phyloP scores from a whole-genome alignment of 2,329 filamentous ascomycete species.

The Clarireedia homoeocarpa region DNA sequence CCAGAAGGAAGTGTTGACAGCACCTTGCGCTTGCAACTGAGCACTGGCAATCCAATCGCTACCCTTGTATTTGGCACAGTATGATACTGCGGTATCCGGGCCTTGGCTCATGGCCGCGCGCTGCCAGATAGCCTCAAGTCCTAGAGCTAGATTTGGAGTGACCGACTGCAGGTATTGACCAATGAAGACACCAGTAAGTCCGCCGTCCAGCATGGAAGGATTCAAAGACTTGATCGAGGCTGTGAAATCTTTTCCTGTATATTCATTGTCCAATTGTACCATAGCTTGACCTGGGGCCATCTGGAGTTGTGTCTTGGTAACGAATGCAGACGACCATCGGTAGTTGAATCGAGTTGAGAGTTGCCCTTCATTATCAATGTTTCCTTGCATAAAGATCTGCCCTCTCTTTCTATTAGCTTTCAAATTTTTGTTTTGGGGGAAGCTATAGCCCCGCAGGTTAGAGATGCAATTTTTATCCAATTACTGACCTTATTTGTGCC shows the following conservation, averaged over 20 bases:
- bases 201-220: conserved; percentile 87
- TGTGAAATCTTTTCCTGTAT: conserved; percentile 86
- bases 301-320: conserved; percentile 83
- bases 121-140: conserved; percentile 91
- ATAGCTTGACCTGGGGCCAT: conserved; percentile 75
- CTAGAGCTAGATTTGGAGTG: conserved; percentile 78
- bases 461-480: background rate
- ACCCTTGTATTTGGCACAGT: conserved; percentile 85
- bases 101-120: conserved; percentile 74
- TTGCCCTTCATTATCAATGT: conserved; percentile 84
- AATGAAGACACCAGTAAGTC: conserved; percentile 89
- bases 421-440: background rate
- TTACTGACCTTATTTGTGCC: conserved; percentile 78
- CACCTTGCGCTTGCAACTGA: conserved; percentile 74
- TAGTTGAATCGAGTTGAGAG: conserved; percentile 89
- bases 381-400: conserved; percentile 92
- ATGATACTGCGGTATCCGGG: conserved; percentile 86
- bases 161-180: conserved; percentile 92
- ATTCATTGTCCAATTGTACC: conserved; percentile 92
- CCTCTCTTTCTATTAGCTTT: conserved; percentile 15
- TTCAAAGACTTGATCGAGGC: conserved; percentile 91
- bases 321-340: conserved; percentile 71
- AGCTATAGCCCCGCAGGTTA: background rate
- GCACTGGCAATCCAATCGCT: conserved; percentile 88
- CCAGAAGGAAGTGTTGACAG: conserved; percentile 90